Evolutionary conservation across 108 stramenopile genomes (phyloP).

Genomic region (Cyclostephanos invisitatus): DNA sequence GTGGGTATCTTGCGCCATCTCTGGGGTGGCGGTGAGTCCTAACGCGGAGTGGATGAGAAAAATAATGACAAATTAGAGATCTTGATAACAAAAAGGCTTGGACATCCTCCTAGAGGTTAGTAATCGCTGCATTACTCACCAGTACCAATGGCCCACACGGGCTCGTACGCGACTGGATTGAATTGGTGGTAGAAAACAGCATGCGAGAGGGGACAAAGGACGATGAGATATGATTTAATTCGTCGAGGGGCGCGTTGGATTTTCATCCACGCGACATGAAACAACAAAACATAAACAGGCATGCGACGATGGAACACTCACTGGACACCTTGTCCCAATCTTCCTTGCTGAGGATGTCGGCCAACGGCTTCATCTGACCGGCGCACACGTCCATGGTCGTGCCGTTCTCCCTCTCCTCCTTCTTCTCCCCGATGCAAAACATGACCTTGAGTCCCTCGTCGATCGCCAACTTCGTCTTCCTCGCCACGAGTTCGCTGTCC

Average conservation of each 20-base stretch:
- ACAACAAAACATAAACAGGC: no score
- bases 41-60: not conserved
- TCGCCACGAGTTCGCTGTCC: constrained; percentile 87
- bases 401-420: constrained; percentile 95
- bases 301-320: no score
- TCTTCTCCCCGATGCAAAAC: constrained; percentile 98
- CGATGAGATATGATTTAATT: no score
- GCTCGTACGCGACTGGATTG: constrained; percentile 71
- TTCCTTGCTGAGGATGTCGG: constrained; percentile 61
- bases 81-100: no score
- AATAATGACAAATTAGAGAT: no score
- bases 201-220: not conserved
- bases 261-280: not conserved
- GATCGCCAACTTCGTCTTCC: constrained; percentile 95
- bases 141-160: constrained; percentile 96
- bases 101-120: constrained; percentile 8
- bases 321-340: constrained; percentile 94
- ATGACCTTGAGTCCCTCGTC: constrained; percentile 97
- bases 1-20: constrained; percentile 99
- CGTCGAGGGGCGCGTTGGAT: not conserved
- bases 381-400: constrained; percentile 91
- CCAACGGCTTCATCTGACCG: constrained; percentile 82
- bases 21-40: constrained; percentile 96
- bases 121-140: constrained; percentile 22
- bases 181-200: not conserved